phyloP scores from a whole-genome alignment of 1,284 basidiomycete species.

The Moesziomyces aphidis region DNA sequence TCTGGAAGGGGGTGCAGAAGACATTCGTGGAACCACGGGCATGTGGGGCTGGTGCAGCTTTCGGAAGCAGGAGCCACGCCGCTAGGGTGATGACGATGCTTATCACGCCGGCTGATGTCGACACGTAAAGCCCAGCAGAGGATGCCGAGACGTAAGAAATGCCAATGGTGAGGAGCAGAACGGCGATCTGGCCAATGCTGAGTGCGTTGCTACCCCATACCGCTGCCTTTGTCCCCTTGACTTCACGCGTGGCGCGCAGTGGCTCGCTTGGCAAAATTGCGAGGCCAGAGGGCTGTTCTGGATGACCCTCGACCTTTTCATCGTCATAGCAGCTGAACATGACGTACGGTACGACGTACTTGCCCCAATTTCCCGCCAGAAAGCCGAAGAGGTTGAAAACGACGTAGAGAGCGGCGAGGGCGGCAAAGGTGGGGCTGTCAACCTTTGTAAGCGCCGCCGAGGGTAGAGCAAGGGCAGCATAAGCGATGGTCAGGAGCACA shows the following conservation, averaged over 20 bases:
- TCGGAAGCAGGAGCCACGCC: conserved; percentile 1
- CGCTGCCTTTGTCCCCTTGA: no score
- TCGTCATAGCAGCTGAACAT: conserved; percentile 1
- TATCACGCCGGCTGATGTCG: conserved; percentile 4
- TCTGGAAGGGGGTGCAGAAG: not conserved
- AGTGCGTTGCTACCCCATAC: no score
- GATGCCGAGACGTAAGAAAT: no score
- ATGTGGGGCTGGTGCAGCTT: not conserved
- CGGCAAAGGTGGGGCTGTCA: conserved; percentile 1
- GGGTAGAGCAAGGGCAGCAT: conserved; percentile 1
- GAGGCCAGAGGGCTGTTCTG: no score
- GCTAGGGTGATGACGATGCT: conserved; percentile 4
- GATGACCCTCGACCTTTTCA: no score
- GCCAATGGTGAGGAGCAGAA: no score
- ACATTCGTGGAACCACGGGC: not conserved
- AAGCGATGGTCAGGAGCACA: not conserved
- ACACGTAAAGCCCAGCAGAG: conserved; percentile 2
- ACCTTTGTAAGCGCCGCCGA: not conserved
- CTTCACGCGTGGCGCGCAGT: no score
- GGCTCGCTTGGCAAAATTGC: no score
- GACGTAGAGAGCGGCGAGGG: conserved; percentile 4
- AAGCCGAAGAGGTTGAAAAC: conserved; percentile 8
- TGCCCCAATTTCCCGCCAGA: not conserved
- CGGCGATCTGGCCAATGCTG: no score
- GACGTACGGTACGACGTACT: conserved; percentile 3